Evolutionary conservation across 495 filamentous ascomycete species (phyloP), one percentile per base, ranked within the genome.

Genomic region (Tuber borchii): DNA sequence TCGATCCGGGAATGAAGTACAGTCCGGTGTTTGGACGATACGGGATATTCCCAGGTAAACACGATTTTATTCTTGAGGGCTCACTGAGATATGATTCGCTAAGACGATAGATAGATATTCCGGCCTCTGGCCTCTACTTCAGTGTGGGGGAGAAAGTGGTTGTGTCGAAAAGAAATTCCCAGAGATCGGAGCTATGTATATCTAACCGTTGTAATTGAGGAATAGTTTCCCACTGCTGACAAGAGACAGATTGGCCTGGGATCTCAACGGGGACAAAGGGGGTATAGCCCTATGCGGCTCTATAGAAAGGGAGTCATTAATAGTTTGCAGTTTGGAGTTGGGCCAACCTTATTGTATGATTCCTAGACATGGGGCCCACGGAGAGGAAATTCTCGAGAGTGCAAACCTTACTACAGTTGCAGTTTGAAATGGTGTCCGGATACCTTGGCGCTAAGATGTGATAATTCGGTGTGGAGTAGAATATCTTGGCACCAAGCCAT

Each of bases 11-110:
- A 2, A 75, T 73, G 73, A 81, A 76, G 40, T 82, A 78, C 22
- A 76, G 44, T 9, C 79, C 80, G 3, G 76, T 79, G 20, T 82
- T 82, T 68, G 80, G 80, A 2, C 73, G 80, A 6, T 82, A 82
- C 70, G 79, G 79, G 26, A 76, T 81, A 44, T 42, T 75, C 20
- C 26, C 37, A 44, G 78, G 74, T 80, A 71, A n/a, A 34, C 3
- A 8, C 4, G 10, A 6, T 37, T 31, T 34, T 9, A 6, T 20
- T n/a, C n/a, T 19, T 1, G 14, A 20, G 19, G 45, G 45, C 20
- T 48, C 45, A 6, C 20, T 48, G 19, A 1, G 19, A 39, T 2
- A n/a, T 9, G 9, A 61, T 34, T 22, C n/a, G 6, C 39, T 39
- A 45, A 65, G 31, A 5, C 78, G 34, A 37, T 43, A 51, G n/a